Evolutionary conservation across 352 stramenopile genomes (phyloP), one percentile per base, ranked within the genome.

Genomic region (Phytophthora nicotianae): DNA sequence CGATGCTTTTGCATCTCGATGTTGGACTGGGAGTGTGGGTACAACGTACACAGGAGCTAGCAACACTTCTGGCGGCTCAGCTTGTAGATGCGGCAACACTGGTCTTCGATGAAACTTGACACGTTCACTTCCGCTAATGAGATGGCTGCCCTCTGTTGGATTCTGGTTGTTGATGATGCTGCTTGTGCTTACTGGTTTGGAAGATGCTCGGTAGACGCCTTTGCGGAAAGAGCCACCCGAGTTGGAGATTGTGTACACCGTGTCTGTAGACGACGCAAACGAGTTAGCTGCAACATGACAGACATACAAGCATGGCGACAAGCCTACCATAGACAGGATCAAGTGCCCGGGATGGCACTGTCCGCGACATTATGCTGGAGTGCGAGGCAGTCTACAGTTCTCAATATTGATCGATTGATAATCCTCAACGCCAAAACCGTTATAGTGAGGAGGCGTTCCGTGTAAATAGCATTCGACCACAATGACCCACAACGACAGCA

Each of bases 51-150:
- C 79, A 3, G 91, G 91, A 24, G 91, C 87, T 10, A 98, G 69
- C 24, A 91, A 75, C 21, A 98, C 86, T 68, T 97, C 87, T 0
- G 93, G 92, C 42, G 84, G 72, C 26, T 97, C 86, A 0, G 89
- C 86, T 56, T 95, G 70, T 0, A 98, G 50, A 58, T 97, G 88
- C 37, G 92, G 92, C 14, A 98, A 70, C 10, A 98, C 84, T 3
- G 93, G 93, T 17, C 90, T 80, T 40, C 90, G 86, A 72, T 96
- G 94, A 75, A 86, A 98, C 67, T 97, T 98, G 65, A 75, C 77
- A n/a, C 88, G 81, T 59, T 97, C 68, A 0, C 68, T 66, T 26
- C 91, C 91, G 43, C 79, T 84, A 8, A 97, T 75, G 16, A 76
- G 64, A 1, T 76, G 65, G 33, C 58, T 65, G 14, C 68, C 62